Percentiles rank a stretch among this genome's conserved stretches.
Evolutionary conservation across 129 eudicot species (phyloP).

Genomic region (Heracleum sosnowskyi): DNA sequence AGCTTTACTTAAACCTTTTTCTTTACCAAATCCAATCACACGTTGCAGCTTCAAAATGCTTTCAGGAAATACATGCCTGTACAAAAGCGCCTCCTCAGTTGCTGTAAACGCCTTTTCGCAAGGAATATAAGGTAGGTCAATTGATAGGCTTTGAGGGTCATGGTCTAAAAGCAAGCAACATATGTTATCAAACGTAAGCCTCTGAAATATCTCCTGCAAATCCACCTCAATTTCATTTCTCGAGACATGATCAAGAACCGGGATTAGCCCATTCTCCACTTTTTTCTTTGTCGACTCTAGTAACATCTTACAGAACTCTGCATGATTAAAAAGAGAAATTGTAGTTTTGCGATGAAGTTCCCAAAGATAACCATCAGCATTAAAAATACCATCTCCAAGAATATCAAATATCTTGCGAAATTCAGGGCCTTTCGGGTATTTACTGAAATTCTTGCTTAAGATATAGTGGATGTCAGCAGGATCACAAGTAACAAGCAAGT

Average conservation of each 20-base stretch:
- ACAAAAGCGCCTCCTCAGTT: constrained; percentile 30
- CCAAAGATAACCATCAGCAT: constrained; percentile 19
- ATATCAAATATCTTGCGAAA: constrained; percentile 21
- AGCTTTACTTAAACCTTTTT: constrained; percentile 36
- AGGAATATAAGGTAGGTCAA: constrained; percentile 24
- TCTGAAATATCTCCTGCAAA: constrained; percentile 44
- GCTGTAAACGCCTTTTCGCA: constrained; percentile 37
- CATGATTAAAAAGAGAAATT: constrained; percentile 2
- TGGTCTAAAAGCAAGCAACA: constrained; percentile 24
- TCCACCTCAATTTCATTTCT: constrained; percentile 16
- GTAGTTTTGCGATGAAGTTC: constrained; percentile 22
- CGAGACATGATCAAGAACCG: constrained; percentile 21
- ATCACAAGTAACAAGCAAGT: constrained; percentile 21
- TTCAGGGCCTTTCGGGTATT: constrained; percentile 25
- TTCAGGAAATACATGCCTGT: constrained; percentile 41
- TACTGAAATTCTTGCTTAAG: constrained; percentile 24
- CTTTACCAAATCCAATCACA: constrained; percentile 42
- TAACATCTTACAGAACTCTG: background rate
- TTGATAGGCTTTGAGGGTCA: constrained; percentile 34
- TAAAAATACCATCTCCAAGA: constrained; percentile 22
- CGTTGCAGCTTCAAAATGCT: constrained; percentile 37
- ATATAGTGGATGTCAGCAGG: constrained; percentile 36
- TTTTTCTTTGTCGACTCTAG: constrained; percentile 15
- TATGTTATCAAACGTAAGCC: constrained; percentile 39
- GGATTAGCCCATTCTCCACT: constrained; percentile 31